Evolutionary conservation across 164 flowering plant genomes (phyloP), one percentile per base, ranked within the genome.

Genomic region (Stephania yunnanensis): DNA sequence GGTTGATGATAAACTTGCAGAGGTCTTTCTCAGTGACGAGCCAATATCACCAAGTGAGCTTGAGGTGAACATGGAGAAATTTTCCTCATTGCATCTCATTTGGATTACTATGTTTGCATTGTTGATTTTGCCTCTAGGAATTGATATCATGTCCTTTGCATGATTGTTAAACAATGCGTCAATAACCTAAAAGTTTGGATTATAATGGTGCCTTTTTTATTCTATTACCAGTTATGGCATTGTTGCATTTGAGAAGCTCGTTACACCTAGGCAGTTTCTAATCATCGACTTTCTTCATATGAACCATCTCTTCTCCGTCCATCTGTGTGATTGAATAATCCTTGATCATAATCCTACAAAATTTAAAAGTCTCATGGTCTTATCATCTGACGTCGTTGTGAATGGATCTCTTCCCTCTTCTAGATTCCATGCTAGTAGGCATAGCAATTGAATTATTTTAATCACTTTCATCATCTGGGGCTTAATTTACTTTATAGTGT

Each of bases 1-100:
- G 81, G 99, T 96, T 79, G 99, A 96, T 84, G 99, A 96, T 78
- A 77, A 85, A 79, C 95, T 94, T 75, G 99, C 98, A 65, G 99
- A 96, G 81, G 76, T 83, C 66, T 96, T 94, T 81, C 91, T 96
- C 10, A 82, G 72, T 77, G 99, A 96, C 82, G 99, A 96, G 74
- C 95, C 97, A 67, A 89, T 96, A 82, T 87, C 97, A 73, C 68
- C 97, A 20, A 70, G 77, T 80, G 97, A 89, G 30, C 97, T 96
- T 69, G 95, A 91, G 95, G 99, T 95, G 68, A 69, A 78, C 3
- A 58, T 15, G 19, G 65, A 58, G 22, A 58, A 19, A 7, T 17
- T 17, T 58, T 15, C 5, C 65, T n/a, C 22, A 19, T 31, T 42
- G 25, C 46, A 71, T 25, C 19, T n/a, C 53, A 42, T n/a, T 22